phyloP scores from a whole-genome alignment of 31 red algal genomes.

The Asparagopsis taxiformis region DNA sequence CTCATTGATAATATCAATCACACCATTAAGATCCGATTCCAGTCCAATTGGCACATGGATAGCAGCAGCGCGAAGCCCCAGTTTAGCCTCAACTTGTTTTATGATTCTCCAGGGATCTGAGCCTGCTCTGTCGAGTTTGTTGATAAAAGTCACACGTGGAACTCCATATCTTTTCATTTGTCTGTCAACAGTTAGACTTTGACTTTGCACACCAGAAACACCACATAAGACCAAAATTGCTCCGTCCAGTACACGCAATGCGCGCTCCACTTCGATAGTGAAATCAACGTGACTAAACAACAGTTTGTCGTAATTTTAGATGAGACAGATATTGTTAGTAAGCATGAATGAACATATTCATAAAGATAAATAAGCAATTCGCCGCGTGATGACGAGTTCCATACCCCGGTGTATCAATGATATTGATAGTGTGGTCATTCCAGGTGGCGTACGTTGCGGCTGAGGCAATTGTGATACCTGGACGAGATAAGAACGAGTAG shows the following conservation, averaged over 20 bases:
- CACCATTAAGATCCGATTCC: slow-evolving; percentile 70
- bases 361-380: no score
- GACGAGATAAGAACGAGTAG: neutral
- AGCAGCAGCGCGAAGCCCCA: slow-evolving; percentile 70
- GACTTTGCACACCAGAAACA: slow-evolving; percentile 90
- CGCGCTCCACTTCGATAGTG: slow-evolving; percentile 96
- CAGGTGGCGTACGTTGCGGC: slow-evolving; percentile 81
- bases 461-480: slow-evolving; percentile 91
- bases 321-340: no score
- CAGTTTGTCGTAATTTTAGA: no score
- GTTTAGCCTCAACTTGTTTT: slow-evolving; percentile 61
- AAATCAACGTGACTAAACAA: slow-evolving; percentile 94
- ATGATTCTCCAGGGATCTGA: slow-evolving; percentile 79
- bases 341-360: no score
- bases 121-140: slow-evolving; percentile 90
- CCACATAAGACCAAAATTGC: slow-evolving; percentile 92
- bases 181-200: slow-evolving; percentile 93
- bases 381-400: no score
- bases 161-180: slow-evolving; percentile 95
- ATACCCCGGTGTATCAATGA: slow-evolving; percentile 95
- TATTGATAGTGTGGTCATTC: slow-evolving; percentile 75
- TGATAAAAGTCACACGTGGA: slow-evolving; percentile 92
- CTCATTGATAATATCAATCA: slow-evolving; percentile 84
- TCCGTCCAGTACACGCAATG: slow-evolving; percentile 90
- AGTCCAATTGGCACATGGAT: slow-evolving; percentile 88